A percentile compares a stretch with the other conserved stretches of the same genome.
Conservation (phyloP, 2,329 filamentous ascomycete genomes). For the Fusarium papillatum region DNA sequence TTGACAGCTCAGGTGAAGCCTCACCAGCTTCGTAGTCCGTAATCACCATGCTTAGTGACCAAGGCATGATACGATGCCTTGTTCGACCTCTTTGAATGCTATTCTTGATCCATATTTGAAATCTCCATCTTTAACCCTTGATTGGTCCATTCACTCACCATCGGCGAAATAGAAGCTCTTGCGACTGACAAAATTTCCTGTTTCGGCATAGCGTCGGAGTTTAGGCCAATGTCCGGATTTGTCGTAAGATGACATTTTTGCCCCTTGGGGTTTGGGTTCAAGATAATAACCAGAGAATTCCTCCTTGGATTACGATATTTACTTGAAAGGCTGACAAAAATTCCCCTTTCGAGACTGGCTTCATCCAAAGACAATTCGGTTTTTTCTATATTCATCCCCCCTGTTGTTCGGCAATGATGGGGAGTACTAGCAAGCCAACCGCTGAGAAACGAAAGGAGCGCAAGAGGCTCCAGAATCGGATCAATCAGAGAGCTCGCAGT, state of each 20-base stretch:
- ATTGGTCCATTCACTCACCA: neutral
- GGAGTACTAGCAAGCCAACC: neutral
- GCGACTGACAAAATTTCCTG: slow-evolving; percentile 25
- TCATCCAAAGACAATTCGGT: neutral
- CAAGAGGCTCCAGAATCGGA: slow-evolving; percentile 26
- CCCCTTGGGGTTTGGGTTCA: slow-evolving; percentile 4
- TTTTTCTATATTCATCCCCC: neutral
- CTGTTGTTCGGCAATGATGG: neutral
- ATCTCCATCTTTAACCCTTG: neutral
- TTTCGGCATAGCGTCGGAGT: slow-evolving; percentile 22
- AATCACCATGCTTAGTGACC: neutral
- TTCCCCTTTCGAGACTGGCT: neutral
- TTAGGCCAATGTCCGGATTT: neutral
- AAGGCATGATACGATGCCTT: neutral
- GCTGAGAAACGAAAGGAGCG: slow-evolving; percentile 14
- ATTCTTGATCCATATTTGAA: neutral
- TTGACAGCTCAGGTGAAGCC: neutral
- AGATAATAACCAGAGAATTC: neutral
- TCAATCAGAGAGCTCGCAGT: slow-evolving; percentile 35
- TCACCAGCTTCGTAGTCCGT: neutral
- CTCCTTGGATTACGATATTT: neutral
- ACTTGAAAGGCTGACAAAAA: neutral
- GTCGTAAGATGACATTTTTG: slow-evolving; percentile 27
- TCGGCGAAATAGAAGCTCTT: slow-evolving; percentile 7
- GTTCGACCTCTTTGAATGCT: neutral